Base-by-base conservation (phyloP, 805 yeast species). In the Blastobotrys terrestris region DNA sequence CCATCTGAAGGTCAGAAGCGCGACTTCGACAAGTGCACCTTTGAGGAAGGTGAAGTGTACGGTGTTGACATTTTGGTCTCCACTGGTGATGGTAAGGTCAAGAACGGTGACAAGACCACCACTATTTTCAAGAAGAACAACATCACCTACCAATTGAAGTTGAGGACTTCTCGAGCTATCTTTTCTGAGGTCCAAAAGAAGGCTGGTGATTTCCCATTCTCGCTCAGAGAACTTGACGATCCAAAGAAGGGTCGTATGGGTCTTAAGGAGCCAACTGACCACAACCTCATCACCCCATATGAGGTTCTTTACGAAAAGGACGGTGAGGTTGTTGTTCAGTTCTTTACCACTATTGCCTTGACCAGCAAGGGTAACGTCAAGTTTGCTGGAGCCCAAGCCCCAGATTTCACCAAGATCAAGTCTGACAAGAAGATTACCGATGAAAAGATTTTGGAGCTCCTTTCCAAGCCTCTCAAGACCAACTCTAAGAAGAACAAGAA, bases 21-120 rank as follows among this genome's bases (percentile, higher is more conserved):
- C 58, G 83, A 77, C 65, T 79, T 84, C 67, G 85, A 81, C 55
- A 72, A 87, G 49, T 71, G 73, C 67, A 79, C 77, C 65, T 85
- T 86, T 59, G 87, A 80, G 68, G 86, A 80, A 65, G 82, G 82
- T 65, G 89, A 85, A 66, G 92, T 86, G 39, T 85, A 79, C 66
- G 92, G 92, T 49, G 72, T 85, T 60, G 92, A 85, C 65, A 77
- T 85, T 56, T 74, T 86, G 55, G 74, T 85, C 57, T 77, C 87
- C 20, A 77, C 85, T 43, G 78, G 85, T 4, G 85, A 79, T 48
- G 89, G 92, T 57, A 83, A 83, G 73, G 85, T 83, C 55, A 77
- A 78, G 66, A 67, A 70, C 53, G 73, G 82, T 51, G 79, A 80
- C 60, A 73, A 76, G 64, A 78, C 78, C 64, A 85, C 92, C 58